Percentiles rank a stretch among this genome's conserved stretches.
These are phyloP conservation scores for Posidonia oceanica DNA, from an alignment of 116 monocot genomes.

Conservation along the genomic window DNA sequence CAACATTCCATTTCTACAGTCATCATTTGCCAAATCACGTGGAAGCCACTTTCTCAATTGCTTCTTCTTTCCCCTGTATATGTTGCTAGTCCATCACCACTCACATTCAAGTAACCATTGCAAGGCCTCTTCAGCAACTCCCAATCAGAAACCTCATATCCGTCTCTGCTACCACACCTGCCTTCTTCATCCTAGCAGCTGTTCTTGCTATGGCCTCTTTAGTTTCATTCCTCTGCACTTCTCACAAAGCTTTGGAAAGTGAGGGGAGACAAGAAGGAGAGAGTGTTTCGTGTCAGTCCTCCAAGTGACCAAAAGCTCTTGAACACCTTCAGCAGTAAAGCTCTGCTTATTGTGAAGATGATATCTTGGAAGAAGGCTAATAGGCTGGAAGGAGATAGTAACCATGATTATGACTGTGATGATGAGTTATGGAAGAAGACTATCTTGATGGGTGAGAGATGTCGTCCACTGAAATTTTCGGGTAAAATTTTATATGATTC, in stretches of 20 bases:
- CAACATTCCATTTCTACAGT: too few relatives aligned
- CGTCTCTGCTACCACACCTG: not conserved
- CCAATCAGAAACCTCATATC: too few relatives aligned
- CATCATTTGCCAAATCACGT: too few relatives aligned
- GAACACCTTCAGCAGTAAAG: not conserved
- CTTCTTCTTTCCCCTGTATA: too few relatives aligned
- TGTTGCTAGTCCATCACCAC: not conserved
- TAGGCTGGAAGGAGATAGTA: not conserved
- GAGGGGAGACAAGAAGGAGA: not conserved
- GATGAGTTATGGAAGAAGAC: conserved; percentile 12
- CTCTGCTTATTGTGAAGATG: conserved; percentile 1
- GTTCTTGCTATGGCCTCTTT: conserved; percentile 4
- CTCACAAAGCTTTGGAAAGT: not conserved
- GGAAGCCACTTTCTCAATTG: too few relatives aligned
- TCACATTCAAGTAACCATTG: not conserved
- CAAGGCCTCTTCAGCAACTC: conserved; percentile 1
- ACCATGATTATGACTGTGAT: not conserved
- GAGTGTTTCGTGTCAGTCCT: not conserved
- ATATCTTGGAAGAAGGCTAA: conserved; percentile 8
- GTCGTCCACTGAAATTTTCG: conserved; percentile 12
- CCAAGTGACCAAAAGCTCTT: too few relatives aligned
- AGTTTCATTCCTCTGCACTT: conserved; percentile 3
- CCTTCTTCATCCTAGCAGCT: not conserved
- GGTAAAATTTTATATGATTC: conserved; percentile 4
- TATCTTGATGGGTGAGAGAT: conserved; percentile 11